Conservation (phyloP, 345 rosid genomes). For the Hypericum androsaemum region DNA sequence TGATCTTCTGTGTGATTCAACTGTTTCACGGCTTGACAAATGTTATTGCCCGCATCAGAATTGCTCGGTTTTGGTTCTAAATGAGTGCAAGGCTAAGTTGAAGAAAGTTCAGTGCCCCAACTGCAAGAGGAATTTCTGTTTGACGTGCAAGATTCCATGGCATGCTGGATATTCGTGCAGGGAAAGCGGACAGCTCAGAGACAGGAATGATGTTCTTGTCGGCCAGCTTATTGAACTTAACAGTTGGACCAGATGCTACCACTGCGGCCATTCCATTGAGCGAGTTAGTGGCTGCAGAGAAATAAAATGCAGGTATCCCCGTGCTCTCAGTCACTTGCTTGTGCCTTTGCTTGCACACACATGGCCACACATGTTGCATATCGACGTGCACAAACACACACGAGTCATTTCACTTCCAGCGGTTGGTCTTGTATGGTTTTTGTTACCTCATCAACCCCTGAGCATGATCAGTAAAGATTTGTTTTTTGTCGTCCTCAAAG, state of each 20-base stretch:
- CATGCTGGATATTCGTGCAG: constrained; percentile 23
- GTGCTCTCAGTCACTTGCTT: background rate
- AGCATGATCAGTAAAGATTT: background rate
- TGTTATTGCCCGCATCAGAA: constrained; percentile 25
- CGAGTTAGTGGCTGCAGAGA: constrained; percentile 16
- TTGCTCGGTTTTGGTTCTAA: constrained; percentile 21
- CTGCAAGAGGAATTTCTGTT: constrained; percentile 24
- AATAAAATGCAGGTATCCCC: constrained; percentile 19
- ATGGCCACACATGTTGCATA: too few species aligned
- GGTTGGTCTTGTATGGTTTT: too few species aligned
- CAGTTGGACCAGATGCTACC: constrained; percentile 21
- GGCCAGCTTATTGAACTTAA: constrained; percentile 19
- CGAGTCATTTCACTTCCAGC: too few species aligned
- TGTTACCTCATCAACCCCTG: too few species aligned
- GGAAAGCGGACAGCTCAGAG: constrained; percentile 14
- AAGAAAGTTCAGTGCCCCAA: constrained; percentile 20
- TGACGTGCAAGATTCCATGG: constrained; percentile 20
- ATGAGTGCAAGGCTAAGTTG: constrained; percentile 21
- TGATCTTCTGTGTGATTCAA: constrained; percentile 19
- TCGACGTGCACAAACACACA: too few species aligned
- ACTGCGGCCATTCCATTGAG: constrained; percentile 24
- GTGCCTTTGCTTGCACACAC: too few species aligned
- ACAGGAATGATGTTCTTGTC: constrained; percentile 17
- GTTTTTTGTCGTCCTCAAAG: too few species aligned
- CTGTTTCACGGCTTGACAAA: constrained; percentile 8